Evolutionary conservation across 495 filamentous ascomycete species (phyloP), one percentile per base, ranked within the genome.

Genomic region (Aspergillus conjunctus): DNA sequence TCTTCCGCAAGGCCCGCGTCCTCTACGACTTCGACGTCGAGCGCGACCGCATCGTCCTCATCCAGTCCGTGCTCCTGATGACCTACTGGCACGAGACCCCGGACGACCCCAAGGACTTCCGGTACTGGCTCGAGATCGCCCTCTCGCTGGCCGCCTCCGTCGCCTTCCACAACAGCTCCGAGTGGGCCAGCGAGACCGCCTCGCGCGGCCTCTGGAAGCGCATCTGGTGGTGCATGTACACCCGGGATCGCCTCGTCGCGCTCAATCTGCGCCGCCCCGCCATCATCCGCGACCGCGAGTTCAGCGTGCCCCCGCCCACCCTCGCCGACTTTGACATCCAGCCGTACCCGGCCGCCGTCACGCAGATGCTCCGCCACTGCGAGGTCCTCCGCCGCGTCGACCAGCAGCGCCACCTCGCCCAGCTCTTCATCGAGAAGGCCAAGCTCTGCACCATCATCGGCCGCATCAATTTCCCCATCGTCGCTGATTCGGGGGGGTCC

Each of bases 71-170:
- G 11, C 76, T 91, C 15, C 78, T 91, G 20, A 87, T 91, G 82
- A 88, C 87, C 7, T 89, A 88, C 65, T 91, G 87, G 87, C 90
- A 90, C 65, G 87, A 90, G 70, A 88, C 87, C 0, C 87, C 87
- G 1, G 85, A 90, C 58, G 87, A 89, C 71, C 85, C 87, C 66
- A 91, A 90, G 65, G 87, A 63, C 57, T 54, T 54, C 56, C 57
- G 56, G 2, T 50, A 63, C 57, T 63, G 61, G 61, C 44, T 59
- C 18, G 57, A 59, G 48, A 59, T 59, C 10, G 57, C 57, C 10
- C 49, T 63, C 20, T 54, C 48, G 18, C 30, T 54, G 15, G 61
- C 61, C 12, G 32, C 49, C 11, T 54, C 49, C n/a, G 48, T 53
- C 51, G 51, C 49, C 46, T 41, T 51, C 57, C 44, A 32, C 41